Evolutionary conservation across 2,329 filamentous ascomycete species (phyloP).

Genomic region (Fusarium longipes): DNA sequence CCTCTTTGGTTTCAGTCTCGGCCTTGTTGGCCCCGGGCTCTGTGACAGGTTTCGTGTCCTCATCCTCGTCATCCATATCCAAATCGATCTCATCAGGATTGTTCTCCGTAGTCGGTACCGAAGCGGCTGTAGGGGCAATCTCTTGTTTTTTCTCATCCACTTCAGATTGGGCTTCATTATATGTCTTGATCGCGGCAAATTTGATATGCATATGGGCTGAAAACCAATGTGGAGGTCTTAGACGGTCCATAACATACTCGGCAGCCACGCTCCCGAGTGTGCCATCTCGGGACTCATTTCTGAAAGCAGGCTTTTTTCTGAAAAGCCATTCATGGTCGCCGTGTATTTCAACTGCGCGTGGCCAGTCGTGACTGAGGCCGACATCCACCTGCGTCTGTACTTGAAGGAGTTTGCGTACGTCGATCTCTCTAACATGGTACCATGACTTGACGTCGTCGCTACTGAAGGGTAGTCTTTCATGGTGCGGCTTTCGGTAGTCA

Average conservation of each 20-base stretch:
- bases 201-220: slow-evolving; percentile 93
- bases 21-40: slow-evolving; percentile 2
- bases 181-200: slow-evolving; percentile 76
- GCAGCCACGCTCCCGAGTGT: slow-evolving; percentile 84
- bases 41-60: not conserved
- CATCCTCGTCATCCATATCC: slow-evolving; percentile 65
- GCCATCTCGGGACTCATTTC: slow-evolving; percentile 78
- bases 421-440: slow-evolving; percentile 90
- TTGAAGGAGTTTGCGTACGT: slow-evolving; percentile 89
- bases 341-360: slow-evolving; percentile 80
- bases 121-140: not conserved
- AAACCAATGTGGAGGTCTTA: slow-evolving; percentile 91
- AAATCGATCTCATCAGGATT: slow-evolving; percentile 80
- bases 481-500: slow-evolving; percentile 85
- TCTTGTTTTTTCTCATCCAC: slow-evolving; percentile 21
- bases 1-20: slow-evolving; percentile 7
- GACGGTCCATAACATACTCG: slow-evolving; percentile 79
- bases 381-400: slow-evolving; percentile 90
- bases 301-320: slow-evolving; percentile 77
- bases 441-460: slow-evolving; percentile 80
- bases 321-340: slow-evolving; percentile 79
- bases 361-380: slow-evolving; percentile 96
- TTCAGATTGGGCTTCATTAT: slow-evolving; percentile 55
- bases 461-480: slow-evolving; percentile 88
- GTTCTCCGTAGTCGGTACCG: slow-evolving; percentile 36